phyloP scores from a whole-genome alignment of 2,329 filamentous ascomycete species.

The Colletotrichum phormii region DNA sequence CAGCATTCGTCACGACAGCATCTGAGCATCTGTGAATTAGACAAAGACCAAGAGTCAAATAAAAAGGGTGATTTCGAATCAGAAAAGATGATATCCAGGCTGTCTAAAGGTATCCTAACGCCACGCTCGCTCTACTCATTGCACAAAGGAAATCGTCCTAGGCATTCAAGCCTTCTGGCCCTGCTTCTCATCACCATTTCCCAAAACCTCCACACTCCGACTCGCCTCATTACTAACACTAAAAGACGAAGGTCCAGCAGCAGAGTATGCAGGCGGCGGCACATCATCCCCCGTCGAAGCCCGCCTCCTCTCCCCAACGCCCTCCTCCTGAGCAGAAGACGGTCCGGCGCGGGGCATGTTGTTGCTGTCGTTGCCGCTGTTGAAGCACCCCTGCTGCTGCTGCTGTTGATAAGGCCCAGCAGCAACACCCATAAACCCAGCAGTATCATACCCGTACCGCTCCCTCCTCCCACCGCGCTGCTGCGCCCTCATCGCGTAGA shows the following conservation, averaged over 20 bases:
- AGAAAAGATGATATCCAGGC: not conserved
- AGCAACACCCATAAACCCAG: not conserved
- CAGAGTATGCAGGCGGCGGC: conserved; percentile 32
- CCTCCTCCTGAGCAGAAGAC: conserved; percentile 8
- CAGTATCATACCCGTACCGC: not conserved
- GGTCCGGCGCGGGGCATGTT: not conserved
- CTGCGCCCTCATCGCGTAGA: conserved; percentile 28
- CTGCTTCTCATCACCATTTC: conserved; percentile 14
- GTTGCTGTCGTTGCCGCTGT: not conserved
- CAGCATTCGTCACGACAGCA: conserved; percentile 30
- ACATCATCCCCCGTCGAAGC: not conserved
- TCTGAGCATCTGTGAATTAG: conserved; percentile 33
- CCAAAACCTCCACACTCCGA: conserved; percentile 18
- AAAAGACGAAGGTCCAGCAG: conserved; percentile 6
- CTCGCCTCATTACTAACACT: not conserved
- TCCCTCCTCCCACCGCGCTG: conserved; percentile 7
- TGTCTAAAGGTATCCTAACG: conserved; percentile 11
- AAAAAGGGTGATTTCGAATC: conserved; percentile 18
- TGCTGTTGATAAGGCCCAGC: not conserved
- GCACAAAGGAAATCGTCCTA: not conserved
- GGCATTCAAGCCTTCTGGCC: not conserved
- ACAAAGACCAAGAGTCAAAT: conserved; percentile 17
- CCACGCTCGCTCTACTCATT: conserved; percentile 10
- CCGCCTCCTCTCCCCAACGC: not conserved
- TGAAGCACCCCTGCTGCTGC: not conserved